Conservation (phyloP, 345 rosid genomes). For the Bruguiera parviflora region DNA sequence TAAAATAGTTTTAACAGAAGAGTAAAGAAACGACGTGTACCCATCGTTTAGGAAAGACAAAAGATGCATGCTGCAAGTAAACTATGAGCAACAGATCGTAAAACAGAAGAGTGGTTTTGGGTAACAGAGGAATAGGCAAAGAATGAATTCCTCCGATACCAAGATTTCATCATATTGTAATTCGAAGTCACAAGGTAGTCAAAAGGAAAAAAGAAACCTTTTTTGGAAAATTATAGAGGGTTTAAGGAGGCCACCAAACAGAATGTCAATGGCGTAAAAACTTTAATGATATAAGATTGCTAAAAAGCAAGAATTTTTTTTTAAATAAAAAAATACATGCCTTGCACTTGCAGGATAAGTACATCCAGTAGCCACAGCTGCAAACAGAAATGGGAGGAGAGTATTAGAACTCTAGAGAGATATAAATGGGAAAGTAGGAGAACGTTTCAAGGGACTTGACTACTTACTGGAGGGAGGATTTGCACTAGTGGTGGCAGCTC, state of each 20-base stretch:
- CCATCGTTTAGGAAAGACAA: too few species aligned
- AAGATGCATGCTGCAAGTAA: background rate
- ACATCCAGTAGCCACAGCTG: slow-evolving; percentile 19
- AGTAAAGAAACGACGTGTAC: too few species aligned
- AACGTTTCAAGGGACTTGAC: background rate
- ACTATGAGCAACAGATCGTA: background rate
- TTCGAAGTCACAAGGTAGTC: background rate
- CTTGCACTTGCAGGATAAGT: slow-evolving; percentile 18
- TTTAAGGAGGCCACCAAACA: background rate
- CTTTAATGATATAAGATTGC: background rate
- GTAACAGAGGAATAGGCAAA: too few species aligned
- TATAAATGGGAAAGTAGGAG: background rate
- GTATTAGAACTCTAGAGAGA: background rate
- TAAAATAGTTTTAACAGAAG: too few species aligned
- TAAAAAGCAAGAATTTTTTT: background rate
- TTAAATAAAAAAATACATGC: slow-evolving; percentile 5
- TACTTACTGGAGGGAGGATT: slow-evolving; percentile 20
- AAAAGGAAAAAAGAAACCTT: too few species aligned
- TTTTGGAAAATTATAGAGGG: background rate
- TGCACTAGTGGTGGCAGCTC: slow-evolving; percentile 42
- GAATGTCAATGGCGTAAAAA: background rate
- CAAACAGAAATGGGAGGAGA: background rate
- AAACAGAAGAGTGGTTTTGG: background rate
- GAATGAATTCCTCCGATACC: too few species aligned
- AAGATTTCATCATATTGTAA: background rate